phyloP scores from a whole-genome alignment of 2,329 filamentous ascomycete genomes.

The Pseudogymnoascus sp. region DNA sequence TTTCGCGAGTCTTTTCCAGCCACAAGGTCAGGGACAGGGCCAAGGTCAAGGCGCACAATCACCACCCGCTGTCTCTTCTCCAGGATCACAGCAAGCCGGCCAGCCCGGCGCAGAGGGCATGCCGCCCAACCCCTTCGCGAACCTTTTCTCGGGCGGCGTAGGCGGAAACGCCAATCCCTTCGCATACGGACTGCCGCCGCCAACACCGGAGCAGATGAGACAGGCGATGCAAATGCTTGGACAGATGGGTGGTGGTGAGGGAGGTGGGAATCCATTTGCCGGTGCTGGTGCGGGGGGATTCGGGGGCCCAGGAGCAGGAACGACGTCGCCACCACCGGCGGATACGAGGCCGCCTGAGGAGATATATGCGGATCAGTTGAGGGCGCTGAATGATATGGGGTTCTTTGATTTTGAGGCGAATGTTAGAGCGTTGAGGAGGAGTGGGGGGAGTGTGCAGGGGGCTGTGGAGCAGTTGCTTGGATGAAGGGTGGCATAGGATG shows the following conservation, averaged over 20 bases:
- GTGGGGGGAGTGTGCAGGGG: slow-evolving; percentile 89
- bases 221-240: slow-evolving; percentile 43
- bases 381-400: slow-evolving; percentile 97
- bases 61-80: slow-evolving; percentile 24
- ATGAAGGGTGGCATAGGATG: not conserved
- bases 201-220: slow-evolving; percentile 51
- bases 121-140: slow-evolving; percentile 60
- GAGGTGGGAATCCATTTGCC: slow-evolving; percentile 35
- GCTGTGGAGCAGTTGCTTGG: slow-evolving; percentile 69
- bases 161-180: slow-evolving; percentile 36
- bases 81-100: slow-evolving; percentile 25
- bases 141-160: slow-evolving; percentile 46
- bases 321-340: slow-evolving; percentile 41
- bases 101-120: slow-evolving; percentile 23
- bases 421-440: slow-evolving; percentile 76
- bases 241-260: slow-evolving; percentile 22
- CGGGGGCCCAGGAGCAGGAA: slow-evolving; percentile 33
- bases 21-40: slow-evolving; percentile 21
- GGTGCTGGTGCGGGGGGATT: slow-evolving; percentile 24
- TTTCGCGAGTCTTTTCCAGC: slow-evolving; percentile 54
- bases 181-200: slow-evolving; percentile 38
- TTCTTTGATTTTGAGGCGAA: slow-evolving; percentile 97
- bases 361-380: slow-evolving; percentile 79
- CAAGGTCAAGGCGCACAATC: slow-evolving; percentile 20
- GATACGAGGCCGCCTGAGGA: slow-evolving; percentile 92